phyloP scores from a whole-genome alignment of 257 asterid species.

The Euphrasia confusa region DNA sequence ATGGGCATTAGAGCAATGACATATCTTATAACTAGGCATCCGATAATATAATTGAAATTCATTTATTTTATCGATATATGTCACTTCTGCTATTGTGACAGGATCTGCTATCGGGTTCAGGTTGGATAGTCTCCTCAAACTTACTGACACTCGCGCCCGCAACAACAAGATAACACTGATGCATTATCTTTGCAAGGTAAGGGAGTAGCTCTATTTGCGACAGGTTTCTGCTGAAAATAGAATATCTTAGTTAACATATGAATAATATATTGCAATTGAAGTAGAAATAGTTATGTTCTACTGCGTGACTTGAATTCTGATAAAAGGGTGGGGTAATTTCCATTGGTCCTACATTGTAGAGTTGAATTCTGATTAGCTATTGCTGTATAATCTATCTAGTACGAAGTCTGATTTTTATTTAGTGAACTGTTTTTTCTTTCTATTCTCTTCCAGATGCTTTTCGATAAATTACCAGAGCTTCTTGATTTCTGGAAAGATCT shows the following conservation, averaged over 20 bases:
- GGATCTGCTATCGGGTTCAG: slow-evolving; percentile 94
- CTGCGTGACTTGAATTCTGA: slow-evolving; percentile 16
- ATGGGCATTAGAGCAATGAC: slow-evolving; percentile 7
- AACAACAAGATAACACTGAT: slow-evolving; percentile 94
- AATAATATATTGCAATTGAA: slow-evolving; percentile 6
- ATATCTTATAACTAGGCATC: slow-evolving; percentile 11
- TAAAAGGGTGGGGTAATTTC: slow-evolving; percentile 9
- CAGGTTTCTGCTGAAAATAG: slow-evolving; percentile 21
- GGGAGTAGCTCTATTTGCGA: slow-evolving; percentile 12
- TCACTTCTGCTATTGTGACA: slow-evolving; percentile 29
- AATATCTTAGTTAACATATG: slow-evolving; percentile 8
- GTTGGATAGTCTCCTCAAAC: slow-evolving; percentile 95
- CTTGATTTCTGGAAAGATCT: slow-evolving; percentile 83
- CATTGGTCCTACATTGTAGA: slow-evolving; percentile 2
- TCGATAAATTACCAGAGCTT: slow-evolving; percentile 82
- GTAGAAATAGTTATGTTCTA: slow-evolving; percentile 3
- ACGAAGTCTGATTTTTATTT: slow-evolving; percentile 11
- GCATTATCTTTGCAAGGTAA: slow-evolving; percentile 96
- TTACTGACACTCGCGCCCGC: slow-evolving; percentile 88
- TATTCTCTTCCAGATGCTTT: slow-evolving; percentile 53
- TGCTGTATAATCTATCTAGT: slow-evolving; percentile 12
- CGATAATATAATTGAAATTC: slow-evolving; percentile 7
- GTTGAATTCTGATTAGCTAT: not conserved
- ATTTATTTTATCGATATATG: slow-evolving; percentile 10
- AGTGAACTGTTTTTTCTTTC: slow-evolving; percentile 8